Percentiles rank a stretch among this genome's conserved stretches.
These are phyloP conservation scores for Lactuca sativa DNA, from an alignment of 129 eudicot species.

Conservation along the genomic window DNA sequence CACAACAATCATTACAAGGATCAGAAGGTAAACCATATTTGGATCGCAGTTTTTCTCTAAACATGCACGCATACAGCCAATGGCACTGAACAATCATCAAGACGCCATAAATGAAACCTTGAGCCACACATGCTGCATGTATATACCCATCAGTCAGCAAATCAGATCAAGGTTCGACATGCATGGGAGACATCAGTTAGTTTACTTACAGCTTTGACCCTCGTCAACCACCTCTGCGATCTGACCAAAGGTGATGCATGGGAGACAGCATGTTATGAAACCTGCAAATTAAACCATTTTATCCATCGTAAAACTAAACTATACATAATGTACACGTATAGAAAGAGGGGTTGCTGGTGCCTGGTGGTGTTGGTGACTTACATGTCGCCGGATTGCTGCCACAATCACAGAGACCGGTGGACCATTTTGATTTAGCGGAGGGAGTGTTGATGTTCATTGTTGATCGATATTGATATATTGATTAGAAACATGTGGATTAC, in stretches of 20 bases:
- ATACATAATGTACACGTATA: neutral
- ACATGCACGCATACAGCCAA: conserved; percentile 45
- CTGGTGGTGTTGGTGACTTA: conserved; percentile 4
- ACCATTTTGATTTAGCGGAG: conserved; percentile 18
- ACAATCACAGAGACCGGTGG: conserved; percentile 16
- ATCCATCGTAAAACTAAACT: neutral
- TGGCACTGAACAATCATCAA: conserved; percentile 30
- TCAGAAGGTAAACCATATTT: conserved; percentile 29
- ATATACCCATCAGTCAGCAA: neutral
- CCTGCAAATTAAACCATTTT: conserved; percentile 32
- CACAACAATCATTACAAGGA: conserved; percentile 46
- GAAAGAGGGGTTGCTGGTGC: neutral
- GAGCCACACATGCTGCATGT: conserved; percentile 36
- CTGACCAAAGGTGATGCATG: conserved; percentile 55
- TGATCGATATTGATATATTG: neutral
- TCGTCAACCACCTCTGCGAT: conserved; percentile 46
- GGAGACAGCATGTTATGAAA: conserved; percentile 47
- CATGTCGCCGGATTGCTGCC: conserved; percentile 18
- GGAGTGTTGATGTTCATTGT: conserved; percentile 14
- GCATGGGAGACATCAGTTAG: too few relatives aligned
- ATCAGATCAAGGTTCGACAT: neutral
- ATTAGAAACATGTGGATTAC: neutral
- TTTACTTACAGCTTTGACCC: conserved; percentile 46
- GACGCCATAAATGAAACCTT: conserved; percentile 30
- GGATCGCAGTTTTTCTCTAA: conserved; percentile 33